phyloP scores from a whole-genome alignment of 176 grass and related monocot genomes.

The Lolium perenne region DNA sequence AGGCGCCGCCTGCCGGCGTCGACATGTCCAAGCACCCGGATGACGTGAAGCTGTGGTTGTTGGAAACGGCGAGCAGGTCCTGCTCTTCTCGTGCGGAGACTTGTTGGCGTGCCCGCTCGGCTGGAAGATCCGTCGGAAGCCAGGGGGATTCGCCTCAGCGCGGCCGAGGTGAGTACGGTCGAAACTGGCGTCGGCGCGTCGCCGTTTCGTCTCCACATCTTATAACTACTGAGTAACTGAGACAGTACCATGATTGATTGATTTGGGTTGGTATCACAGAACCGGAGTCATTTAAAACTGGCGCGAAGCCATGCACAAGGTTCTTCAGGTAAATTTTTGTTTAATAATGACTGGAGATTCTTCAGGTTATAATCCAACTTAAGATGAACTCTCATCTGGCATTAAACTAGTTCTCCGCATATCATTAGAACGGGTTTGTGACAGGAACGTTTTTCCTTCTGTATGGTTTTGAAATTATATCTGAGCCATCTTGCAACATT shows the following conservation, averaged over 20 bases:
- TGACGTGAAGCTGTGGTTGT: not conserved
- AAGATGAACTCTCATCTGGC: slow-evolving; percentile 56
- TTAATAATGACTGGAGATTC: slow-evolving; percentile 11
- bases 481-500: too few species aligned
- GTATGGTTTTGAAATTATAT: too few species aligned
- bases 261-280: slow-evolving; percentile 77
- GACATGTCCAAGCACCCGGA: not conserved
- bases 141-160: not conserved
- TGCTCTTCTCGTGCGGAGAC: not conserved
- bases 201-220: not conserved
- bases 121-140: not conserved
- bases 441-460: too few species aligned
- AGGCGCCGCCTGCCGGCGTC: slow-evolving; percentile 2
- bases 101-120: not conserved
- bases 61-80: not conserved
- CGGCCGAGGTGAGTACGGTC: not conserved
- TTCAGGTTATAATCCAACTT: slow-evolving; percentile 61
- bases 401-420: too few species aligned
- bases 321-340: slow-evolving; percentile 16
- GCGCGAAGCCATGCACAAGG: slow-evolving; percentile 90
- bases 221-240: too few species aligned
- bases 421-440: too few species aligned
- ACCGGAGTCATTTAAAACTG: slow-evolving; percentile 61
- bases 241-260: slow-evolving; percentile 41
- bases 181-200: not conserved